Evolutionary conservation across 805 yeast species (phyloP), one percentile per base, ranked within the genome.

Genomic region (Metschnikowia peoriensis): DNA sequence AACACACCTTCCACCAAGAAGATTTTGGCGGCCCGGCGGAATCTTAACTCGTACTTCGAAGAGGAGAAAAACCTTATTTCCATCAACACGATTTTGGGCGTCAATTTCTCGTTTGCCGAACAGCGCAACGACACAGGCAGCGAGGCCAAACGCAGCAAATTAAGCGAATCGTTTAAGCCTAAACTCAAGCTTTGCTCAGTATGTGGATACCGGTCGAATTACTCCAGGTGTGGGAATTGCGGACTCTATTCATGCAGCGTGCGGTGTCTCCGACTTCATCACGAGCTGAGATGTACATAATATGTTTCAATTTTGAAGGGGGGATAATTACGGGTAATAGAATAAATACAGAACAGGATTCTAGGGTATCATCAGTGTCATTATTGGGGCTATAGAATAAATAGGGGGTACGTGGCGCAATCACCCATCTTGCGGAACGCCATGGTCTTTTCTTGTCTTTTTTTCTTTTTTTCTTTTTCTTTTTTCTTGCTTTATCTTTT

Each of bases 21-120:
- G 46, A 73, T 75, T 16, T 57, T 75, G 32, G 70, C 78, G 28
- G 77, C 79, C 0, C 62, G 73, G 34, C 62, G 79, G 39, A 75
- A 73, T 60, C 67, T 75, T 58, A 73, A 71, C 51, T 70, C 68
- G 68, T 75, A 75, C 55, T 74, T 75, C 51, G 79, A 75, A 60
- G 79, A 75, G 56, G 79, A 75, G 54, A 61, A 76, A 32, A 74
- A 75, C 60, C 65, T 73, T 58, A 70, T 75, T 10, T 66, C 77
- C 22, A 66, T 75, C 47, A 75, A 75, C 58, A 62, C 77, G 32
- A 74, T 75, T n/a, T 64, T 75, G 49, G 66, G 67, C 42, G 65
- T 71, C 44, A 73, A 72, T 56, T 75, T 65, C 59, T 74, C 72
- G 54, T 75, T 73, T 57, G 66, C 75, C 14, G 78, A 74, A 48